phyloP scores from a whole-genome alignment of 2,329 filamentous ascomycete genomes.

The Decorospora gaudefroyi region DNA sequence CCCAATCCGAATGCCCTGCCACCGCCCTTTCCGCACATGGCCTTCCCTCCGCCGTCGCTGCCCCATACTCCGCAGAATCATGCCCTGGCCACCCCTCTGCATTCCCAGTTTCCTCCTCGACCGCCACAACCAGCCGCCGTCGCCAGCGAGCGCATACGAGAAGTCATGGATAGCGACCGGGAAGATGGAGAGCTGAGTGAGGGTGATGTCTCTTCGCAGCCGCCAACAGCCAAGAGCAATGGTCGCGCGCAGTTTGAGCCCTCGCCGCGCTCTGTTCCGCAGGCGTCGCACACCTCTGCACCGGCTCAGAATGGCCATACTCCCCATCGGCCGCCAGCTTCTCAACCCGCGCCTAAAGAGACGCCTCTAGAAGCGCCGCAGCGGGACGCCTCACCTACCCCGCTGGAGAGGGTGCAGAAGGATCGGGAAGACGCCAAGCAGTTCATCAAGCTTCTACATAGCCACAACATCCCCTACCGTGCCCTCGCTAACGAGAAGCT shows the following conservation, averaged over 20 bases:
- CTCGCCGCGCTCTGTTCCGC: constrained; percentile 36
- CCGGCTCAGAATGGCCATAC: constrained; percentile 20
- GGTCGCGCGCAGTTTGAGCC: constrained; percentile 15
- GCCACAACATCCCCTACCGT: constrained; percentile 71
- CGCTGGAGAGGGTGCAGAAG: constrained; percentile 21
- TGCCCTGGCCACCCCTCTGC: constrained; percentile 21
- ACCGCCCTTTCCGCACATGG: constrained; percentile 13
- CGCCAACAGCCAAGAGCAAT: constrained; percentile 15
- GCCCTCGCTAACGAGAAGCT: constrained; percentile 58
- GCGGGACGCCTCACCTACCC: constrained; percentile 7
- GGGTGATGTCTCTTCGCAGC: constrained; percentile 22
- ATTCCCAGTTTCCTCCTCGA: constrained; percentile 14
- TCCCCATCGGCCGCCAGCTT: constrained; percentile 26
- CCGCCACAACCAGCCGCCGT: constrained; percentile 13
- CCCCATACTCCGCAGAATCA: constrained; percentile 27
- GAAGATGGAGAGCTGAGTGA: constrained; percentile 83
- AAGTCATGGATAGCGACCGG: constrained; percentile 51
- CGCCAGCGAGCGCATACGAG: constrained; percentile 33
- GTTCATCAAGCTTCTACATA: constrained; percentile 49
- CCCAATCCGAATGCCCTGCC: constrained; percentile 29
- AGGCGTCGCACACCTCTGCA: not conserved
- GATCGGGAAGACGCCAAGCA: constrained; percentile 43
- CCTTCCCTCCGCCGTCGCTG: constrained; percentile 31
- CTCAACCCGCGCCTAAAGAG: constrained; percentile 14
- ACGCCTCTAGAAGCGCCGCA: constrained; percentile 1